phyloP scores from a whole-genome alignment of 345 rosid species.

The Alliaria petiolata region DNA sequence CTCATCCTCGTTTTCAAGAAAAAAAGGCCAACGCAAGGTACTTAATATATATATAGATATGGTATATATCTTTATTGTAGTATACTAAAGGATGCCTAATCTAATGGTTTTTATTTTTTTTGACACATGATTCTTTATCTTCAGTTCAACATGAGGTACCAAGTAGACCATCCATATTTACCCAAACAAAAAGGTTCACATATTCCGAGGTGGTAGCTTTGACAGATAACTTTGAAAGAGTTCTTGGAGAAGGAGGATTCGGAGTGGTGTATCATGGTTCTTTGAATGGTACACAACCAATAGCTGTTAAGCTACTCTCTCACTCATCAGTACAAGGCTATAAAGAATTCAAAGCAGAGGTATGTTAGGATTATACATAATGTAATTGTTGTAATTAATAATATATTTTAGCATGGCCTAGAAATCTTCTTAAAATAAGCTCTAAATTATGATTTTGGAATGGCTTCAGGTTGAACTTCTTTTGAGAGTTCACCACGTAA shows the following conservation, averaged over 20 bases:
- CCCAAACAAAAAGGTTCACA: slow-evolving; percentile 20
- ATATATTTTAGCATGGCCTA: not conserved
- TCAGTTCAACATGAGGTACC: not conserved
- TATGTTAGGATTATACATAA: not conserved
- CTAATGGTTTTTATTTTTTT: not conserved
- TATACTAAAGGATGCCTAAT: not conserved
- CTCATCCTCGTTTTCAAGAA: slow-evolving; percentile 12
- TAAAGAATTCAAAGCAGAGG: slow-evolving; percentile 35
- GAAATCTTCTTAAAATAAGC: not conserved
- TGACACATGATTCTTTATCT: not conserved
- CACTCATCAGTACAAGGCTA: slow-evolving; percentile 37
- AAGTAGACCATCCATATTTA: not conserved
- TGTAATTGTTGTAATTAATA: not conserved
- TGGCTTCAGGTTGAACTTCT: slow-evolving; percentile 29
- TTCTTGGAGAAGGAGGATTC: slow-evolving; percentile 36
- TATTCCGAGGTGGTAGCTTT: slow-evolving; percentile 23
- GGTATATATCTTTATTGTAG: too few relatives aligned
- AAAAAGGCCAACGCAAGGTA: slow-evolving; percentile 4
- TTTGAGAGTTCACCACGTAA: slow-evolving; percentile 35
- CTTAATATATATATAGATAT: not conserved
- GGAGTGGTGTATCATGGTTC: slow-evolving; percentile 36
- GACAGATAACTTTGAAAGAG: slow-evolving; percentile 31
- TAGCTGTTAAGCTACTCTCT: slow-evolving; percentile 37
- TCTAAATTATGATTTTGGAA: not conserved
- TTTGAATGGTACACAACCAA: not conserved